Conservation (phyloP, 192 early-diverging fungal species). For the Rhizophagus clarus region DNA sequence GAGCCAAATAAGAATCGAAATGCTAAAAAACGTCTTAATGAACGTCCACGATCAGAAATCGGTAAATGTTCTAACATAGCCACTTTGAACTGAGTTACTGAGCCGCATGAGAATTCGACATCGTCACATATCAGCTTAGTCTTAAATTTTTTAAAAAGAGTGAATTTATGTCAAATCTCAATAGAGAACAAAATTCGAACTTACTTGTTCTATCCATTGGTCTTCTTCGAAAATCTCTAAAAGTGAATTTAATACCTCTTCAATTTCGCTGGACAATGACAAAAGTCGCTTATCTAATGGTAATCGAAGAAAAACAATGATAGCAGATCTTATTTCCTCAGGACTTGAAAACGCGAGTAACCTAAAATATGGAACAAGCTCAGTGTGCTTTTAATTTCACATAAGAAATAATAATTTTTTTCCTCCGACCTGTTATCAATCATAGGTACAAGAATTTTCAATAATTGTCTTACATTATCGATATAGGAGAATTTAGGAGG, state of each 20-base stretch:
- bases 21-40: constrained; percentile 1
- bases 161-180: not conserved
- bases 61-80: constrained; percentile 13
- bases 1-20: not conserved
- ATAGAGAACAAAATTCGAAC: not conserved
- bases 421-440: not conserved
- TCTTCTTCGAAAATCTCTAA: not conserved
- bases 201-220: constrained; percentile 15
- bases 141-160: not conserved
- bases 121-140: constrained; percentile 24
- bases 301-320: constrained; percentile 17
- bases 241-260: not conserved
- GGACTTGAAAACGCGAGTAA: not conserved
- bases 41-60: not conserved
- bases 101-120: constrained; percentile 4
- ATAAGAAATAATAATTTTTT: not conserved
- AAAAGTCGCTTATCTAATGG: constrained; percentile 1
- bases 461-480: not conserved
- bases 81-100: not conserved
- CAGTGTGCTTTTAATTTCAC: not conserved
- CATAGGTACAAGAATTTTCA: constrained; percentile 4
- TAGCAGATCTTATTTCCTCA: constrained; percentile 18
- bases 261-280: not conserved
- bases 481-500: not conserved
- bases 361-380: not conserved